These are phyloP conservation scores for Diddensiella transvaalensis DNA, from an alignment of 805 yeast genomes.

Conservation along the genomic window DNA sequence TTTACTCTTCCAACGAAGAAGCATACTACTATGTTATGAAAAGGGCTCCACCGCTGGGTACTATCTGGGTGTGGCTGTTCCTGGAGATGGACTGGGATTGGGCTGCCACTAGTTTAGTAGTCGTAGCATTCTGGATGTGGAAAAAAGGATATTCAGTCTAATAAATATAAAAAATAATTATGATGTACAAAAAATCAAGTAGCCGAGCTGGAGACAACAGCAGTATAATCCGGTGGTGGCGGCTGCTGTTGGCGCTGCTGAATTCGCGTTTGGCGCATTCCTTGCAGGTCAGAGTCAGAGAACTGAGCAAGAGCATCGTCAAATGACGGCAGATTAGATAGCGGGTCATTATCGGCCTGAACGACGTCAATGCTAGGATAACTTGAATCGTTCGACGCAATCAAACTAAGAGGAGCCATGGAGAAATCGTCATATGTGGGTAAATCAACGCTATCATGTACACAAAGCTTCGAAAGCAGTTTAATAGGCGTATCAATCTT, in stretches of 20 bases:
- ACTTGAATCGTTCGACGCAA: constrained; percentile 9
- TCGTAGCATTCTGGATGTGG: constrained; percentile 28
- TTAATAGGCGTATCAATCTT: constrained; percentile 93
- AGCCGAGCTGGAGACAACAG: background rate
- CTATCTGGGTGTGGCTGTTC: constrained; percentile 39
- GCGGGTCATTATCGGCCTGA: background rate
- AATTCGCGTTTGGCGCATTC: background rate
- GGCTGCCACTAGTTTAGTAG: constrained; percentile 28
- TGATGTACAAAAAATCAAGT: background rate
- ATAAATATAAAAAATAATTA: background rate
- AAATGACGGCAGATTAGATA: constrained; percentile 12
- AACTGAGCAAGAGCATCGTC: constrained; percentile 14
- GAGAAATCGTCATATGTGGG: constrained; percentile 26
- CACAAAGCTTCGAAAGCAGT: constrained; percentile 43
- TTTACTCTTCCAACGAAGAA: constrained; percentile 32
- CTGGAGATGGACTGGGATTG: constrained; percentile 38
- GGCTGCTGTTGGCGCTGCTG: too few species aligned
- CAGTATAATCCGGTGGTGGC: constrained; percentile 22
- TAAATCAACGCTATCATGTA: constrained; percentile 29
- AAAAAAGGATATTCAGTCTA: constrained; percentile 17
- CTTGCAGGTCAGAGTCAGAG: constrained; percentile 8
- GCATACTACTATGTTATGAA: constrained; percentile 39
- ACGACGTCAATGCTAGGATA: background rate
- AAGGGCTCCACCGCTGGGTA: constrained; percentile 40
- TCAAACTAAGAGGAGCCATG: constrained; percentile 8